These are phyloP conservation scores for Begonia fuchsioides DNA, from an alignment of 306 rosid genomes.

Conservation along the genomic window DNA sequence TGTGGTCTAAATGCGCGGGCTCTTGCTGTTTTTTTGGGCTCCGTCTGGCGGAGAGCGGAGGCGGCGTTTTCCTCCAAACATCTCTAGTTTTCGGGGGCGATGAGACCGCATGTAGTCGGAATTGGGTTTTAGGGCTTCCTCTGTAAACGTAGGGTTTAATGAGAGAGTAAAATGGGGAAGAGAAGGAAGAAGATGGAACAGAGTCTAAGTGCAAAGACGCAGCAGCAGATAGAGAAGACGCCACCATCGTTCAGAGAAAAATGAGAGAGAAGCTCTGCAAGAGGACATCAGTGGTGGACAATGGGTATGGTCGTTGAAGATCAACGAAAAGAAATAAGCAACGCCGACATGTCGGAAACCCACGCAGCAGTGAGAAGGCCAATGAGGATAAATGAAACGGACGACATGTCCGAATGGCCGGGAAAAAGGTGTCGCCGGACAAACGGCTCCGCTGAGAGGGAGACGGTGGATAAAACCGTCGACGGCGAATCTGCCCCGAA, in stretches of 20 bases:
- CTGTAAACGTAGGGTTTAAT: too few species aligned
- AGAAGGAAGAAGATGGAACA: slow-evolving; percentile 13
- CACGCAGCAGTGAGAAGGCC: too few species aligned
- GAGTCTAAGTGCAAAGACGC: slow-evolving; percentile 11
- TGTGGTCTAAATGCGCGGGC: slow-evolving; percentile 34
- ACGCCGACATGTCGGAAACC: too few species aligned
- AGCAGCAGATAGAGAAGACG: slow-evolving; percentile 12
- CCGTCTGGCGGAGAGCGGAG: slow-evolving; percentile 12
- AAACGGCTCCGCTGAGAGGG: slow-evolving; percentile 15
- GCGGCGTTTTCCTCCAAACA: slow-evolving; percentile 45
- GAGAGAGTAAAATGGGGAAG: slow-evolving; percentile 12
- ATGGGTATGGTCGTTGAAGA: too few species aligned
- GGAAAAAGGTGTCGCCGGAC: too few species aligned
- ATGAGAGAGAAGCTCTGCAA: too few species aligned
- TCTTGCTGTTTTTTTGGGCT: slow-evolving; percentile 22
- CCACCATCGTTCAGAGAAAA: slow-evolving; percentile 14
- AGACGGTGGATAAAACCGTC: slow-evolving; percentile 3
- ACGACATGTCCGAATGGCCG: too few species aligned
- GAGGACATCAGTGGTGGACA: too few species aligned
- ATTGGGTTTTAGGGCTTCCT: slow-evolving; percentile 5
- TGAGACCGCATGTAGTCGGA: slow-evolving; percentile 5
- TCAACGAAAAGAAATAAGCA: too few species aligned
- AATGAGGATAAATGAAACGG: too few species aligned
- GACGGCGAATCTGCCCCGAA: too few species aligned
- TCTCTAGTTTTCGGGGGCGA: slow-evolving; percentile 26